Evolutionary conservation across 495 filamentous ascomycete species (phyloP).

Genomic region (Lophium mytilinum): DNA sequence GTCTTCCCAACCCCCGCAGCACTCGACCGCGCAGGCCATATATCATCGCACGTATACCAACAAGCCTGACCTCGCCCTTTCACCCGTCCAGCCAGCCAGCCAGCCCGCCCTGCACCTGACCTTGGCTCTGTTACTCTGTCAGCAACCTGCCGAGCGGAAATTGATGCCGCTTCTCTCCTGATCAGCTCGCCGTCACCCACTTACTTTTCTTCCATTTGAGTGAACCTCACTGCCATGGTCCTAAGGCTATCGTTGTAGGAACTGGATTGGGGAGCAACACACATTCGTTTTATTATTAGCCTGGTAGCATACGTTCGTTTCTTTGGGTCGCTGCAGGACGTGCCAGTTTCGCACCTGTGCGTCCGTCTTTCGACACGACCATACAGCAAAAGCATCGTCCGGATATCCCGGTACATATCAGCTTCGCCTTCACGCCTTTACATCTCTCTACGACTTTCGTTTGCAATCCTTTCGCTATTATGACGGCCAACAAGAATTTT

Average conservation of each 20-base stretch:
- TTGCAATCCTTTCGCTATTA: neutral
- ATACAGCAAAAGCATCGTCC: neutral
- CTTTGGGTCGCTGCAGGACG: neutral
- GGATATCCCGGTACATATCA: neutral
- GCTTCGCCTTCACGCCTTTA: neutral
- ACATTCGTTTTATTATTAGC: neutral
- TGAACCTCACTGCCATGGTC: neutral
- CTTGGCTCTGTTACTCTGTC: constrained; percentile 1
- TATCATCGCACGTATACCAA: constrained; percentile 11
- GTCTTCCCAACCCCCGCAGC: constrained; percentile 10
- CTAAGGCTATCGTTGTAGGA: neutral
- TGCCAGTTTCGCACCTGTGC: constrained; percentile 1
- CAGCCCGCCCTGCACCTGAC: constrained; percentile 14
- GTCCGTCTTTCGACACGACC: neutral
- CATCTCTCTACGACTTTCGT: neutral
- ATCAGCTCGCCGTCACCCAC: neutral
- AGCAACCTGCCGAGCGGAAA: constrained; percentile 5
- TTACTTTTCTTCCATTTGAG: neutral
- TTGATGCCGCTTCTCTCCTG: constrained; percentile 11
- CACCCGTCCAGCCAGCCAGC: constrained; percentile 1
- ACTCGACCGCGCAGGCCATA: constrained; percentile 1
- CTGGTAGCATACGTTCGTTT: neutral
- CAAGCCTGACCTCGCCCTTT: constrained; percentile 15
- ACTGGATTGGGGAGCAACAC: neutral
- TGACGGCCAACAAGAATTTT: constrained; percentile 5